Percentiles rank a stretch among this genome's conserved stretches.
These are phyloP conservation scores for Solanum chaucha DNA, from an alignment of 257 asterid genomes.

Conservation along the genomic window DNA sequence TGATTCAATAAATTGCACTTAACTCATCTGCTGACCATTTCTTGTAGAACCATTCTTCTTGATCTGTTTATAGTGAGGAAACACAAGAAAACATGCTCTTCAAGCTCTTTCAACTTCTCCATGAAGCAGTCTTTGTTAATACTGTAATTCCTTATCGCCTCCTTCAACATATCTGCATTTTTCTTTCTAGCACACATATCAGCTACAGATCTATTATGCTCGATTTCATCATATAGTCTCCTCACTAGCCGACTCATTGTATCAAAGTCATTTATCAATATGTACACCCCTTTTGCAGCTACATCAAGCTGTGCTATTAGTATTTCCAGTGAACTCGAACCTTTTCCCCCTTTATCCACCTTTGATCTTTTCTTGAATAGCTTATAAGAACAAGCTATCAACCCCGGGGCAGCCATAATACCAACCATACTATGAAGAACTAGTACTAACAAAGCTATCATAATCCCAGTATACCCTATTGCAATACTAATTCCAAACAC, in stretches of 20 bases:
- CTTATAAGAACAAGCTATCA: conserved; percentile 5
- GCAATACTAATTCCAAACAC: conserved; percentile 13
- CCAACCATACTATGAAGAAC: conserved; percentile 27
- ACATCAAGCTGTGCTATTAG: conserved; percentile 36
- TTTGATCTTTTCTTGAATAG: conserved; percentile 11
- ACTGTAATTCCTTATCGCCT: conserved; percentile 34
- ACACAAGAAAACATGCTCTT: conserved; percentile 53
- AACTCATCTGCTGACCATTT: conserved; percentile 9
- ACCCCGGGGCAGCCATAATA: conserved; percentile 19
- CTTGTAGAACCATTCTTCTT: conserved; percentile 36
- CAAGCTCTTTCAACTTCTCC: conserved; percentile 54
- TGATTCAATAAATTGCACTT: background rate
- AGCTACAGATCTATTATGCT: conserved; percentile 38
- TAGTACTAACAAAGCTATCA: conserved; percentile 16
- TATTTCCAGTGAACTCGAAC: conserved; percentile 7
- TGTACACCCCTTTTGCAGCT: conserved; percentile 60
- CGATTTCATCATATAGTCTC: conserved; percentile 41
- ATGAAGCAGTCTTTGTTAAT: conserved; percentile 19
- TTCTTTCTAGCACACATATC: conserved; percentile 34
- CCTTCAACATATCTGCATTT: conserved; percentile 34
- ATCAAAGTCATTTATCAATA: conserved; percentile 52
- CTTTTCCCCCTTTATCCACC: background rate
- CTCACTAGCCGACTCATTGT: conserved; percentile 40
- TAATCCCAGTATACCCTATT: conserved; percentile 19
- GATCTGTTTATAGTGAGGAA: conserved; percentile 53